A percentile compares a stretch with the other conserved stretches of the same genome.
These are phyloP conservation scores for Fusarium nelsonii DNA, from an alignment of 2,329 filamentous ascomycete species.

Conservation along the genomic window DNA sequence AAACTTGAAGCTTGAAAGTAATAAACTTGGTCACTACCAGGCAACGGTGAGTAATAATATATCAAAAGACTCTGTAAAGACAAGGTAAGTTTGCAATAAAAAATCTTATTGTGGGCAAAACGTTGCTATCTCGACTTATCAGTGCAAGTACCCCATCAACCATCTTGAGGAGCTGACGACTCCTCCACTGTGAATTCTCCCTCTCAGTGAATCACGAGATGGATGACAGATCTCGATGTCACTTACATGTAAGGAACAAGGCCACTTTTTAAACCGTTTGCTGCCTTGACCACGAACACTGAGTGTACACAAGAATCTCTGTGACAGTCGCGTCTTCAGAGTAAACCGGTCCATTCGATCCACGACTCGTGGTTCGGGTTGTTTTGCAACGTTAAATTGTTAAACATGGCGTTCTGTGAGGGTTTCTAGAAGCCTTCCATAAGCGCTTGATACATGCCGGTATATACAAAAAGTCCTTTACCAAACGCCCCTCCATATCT, in stretches of 20 bases:
- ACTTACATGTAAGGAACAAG: neutral
- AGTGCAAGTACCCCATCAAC: neutral
- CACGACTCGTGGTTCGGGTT: slow-evolving; percentile 18
- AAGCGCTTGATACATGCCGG: slow-evolving; percentile 6
- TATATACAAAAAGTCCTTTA: slow-evolving; percentile 1
- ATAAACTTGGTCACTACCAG: neutral
- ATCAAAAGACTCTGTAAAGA: neutral
- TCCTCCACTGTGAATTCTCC: slow-evolving; percentile 1
- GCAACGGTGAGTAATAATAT: neutral
- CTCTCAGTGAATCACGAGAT: slow-evolving; percentile 28
- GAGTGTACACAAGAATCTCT: slow-evolving; percentile 12
- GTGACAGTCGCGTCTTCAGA: slow-evolving; percentile 20
- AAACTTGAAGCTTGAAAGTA: neutral
- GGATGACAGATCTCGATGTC: slow-evolving; percentile 30
- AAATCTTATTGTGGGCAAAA: neutral
- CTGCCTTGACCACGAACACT: slow-evolving; percentile 9
- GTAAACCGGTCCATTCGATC: slow-evolving; percentile 12
- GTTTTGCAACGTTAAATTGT: slow-evolving; percentile 2
- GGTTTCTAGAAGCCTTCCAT: slow-evolving; percentile 27
- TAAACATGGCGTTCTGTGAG: slow-evolving; percentile 7
- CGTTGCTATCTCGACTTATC: neutral
- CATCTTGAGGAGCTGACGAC: slow-evolving; percentile 18
- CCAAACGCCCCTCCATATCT: slow-evolving; percentile 19
- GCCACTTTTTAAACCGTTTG: slow-evolving; percentile 9
- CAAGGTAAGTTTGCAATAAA: neutral